A percentile compares a stretch with the other conserved stretches of the same genome.
Evolutionary conservation across 805 yeast genomes (phyloP).

Genomic region (Kodamaea neixiangensis): DNA sequence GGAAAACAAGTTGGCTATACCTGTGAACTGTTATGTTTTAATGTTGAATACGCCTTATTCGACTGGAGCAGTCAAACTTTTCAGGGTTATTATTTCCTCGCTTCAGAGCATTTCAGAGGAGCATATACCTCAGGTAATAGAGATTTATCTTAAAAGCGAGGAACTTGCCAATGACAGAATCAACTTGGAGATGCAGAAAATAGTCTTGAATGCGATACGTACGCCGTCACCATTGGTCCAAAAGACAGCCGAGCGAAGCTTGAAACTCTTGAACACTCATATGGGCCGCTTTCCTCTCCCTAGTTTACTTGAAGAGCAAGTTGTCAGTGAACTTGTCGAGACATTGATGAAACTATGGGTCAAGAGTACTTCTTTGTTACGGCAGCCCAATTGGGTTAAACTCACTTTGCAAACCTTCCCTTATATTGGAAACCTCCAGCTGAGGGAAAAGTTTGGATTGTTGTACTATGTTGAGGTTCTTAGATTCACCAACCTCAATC

Average conservation of each 20-base stretch:
- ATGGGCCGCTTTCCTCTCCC: conserved; percentile 41
- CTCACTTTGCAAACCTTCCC: conserved; percentile 40
- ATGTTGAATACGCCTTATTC: conserved; percentile 7
- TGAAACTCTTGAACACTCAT: conserved; percentile 22
- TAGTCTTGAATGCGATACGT: conserved; percentile 1
- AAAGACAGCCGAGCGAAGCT: conserved; percentile 7
- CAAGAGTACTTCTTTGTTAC: conserved; percentile 16
- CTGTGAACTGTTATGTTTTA: conserved; percentile 8
- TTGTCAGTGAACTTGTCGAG: conserved; percentile 27
- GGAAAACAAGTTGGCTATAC: not conserved
- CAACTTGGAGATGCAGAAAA: conserved; percentile 5
- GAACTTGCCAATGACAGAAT: conserved; percentile 7
- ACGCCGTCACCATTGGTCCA: not conserved
- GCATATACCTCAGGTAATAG: conserved; percentile 10
- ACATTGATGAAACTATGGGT: conserved; percentile 34
- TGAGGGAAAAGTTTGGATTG: conserved; percentile 36
- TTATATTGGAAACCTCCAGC: conserved; percentile 39
- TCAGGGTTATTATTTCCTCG: conserved; percentile 7
- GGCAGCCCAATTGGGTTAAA: conserved; percentile 34
- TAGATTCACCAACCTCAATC: conserved; percentile 19
- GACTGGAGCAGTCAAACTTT: conserved; percentile 20
- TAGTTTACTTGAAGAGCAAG: conserved; percentile 22
- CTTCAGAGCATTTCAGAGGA: conserved; percentile 1
- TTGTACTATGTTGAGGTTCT: conserved; percentile 29
- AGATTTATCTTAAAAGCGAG: conserved; percentile 6